Conservation (phyloP, 2,329 filamentous ascomycete genomes). For the Epichloe brachyelytri region DNA sequence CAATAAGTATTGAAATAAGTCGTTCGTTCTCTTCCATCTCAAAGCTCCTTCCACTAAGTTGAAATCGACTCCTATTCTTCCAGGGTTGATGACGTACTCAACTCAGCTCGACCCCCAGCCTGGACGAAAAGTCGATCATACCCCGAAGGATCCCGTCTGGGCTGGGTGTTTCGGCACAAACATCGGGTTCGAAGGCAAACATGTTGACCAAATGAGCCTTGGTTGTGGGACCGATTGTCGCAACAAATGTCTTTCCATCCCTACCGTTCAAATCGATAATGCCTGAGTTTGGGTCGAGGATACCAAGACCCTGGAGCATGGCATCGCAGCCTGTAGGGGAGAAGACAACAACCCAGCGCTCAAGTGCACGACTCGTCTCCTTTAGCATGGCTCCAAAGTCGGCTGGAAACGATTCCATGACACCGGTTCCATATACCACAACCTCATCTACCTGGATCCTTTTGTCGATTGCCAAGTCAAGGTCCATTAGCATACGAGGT, state of each 20-base stretch:
- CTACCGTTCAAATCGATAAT: conserved; percentile 19
- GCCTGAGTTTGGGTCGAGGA: conserved; percentile 34
- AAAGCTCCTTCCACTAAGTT: background rate
- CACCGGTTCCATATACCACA: conserved; percentile 75
- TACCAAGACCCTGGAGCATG: conserved; percentile 40
- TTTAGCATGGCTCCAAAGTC: conserved; percentile 46
- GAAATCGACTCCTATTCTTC: background rate
- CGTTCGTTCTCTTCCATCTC: background rate
- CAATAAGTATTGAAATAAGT: too few relatives aligned
- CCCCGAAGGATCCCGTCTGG: conserved; percentile 64
- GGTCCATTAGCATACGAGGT: conserved; percentile 60
- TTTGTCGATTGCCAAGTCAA: conserved; percentile 30
- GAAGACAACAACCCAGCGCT: conserved; percentile 65
- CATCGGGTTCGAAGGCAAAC: conserved; percentile 58
- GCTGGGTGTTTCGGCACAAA: conserved; percentile 71
- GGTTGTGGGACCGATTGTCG: conserved; percentile 90
- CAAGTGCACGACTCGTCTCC: conserved; percentile 24
- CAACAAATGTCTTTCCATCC: conserved; percentile 47
- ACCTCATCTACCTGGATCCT: conserved; percentile 62
- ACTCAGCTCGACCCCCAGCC: background rate
- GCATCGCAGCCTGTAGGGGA: conserved; percentile 52
- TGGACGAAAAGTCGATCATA: conserved; percentile 30
- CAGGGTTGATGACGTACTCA: background rate
- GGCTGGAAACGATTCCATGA: conserved; percentile 63
- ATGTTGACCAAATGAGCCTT: conserved; percentile 53